A percentile compares a stretch with the other conserved stretches of the same genome.
These are phyloP conservation scores for Fusarium penzigii DNA, from an alignment of 2,329 filamentous ascomycete genomes.

Conservation along the genomic window DNA sequence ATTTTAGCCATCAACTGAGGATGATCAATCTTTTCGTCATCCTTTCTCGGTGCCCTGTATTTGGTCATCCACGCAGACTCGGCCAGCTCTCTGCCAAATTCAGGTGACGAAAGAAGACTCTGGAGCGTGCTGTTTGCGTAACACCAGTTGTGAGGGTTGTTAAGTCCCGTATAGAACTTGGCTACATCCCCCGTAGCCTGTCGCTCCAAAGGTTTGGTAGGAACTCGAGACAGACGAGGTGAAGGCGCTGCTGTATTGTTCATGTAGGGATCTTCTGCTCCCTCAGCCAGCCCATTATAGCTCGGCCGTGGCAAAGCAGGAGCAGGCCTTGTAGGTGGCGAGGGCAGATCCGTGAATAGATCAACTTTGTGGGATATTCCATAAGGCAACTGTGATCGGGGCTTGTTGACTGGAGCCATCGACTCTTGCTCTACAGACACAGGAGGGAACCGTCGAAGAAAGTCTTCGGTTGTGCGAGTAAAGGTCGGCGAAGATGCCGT, in stretches of 20 bases:
- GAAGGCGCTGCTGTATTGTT: constrained; percentile 42
- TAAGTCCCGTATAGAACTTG: constrained; percentile 59
- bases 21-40: constrained; percentile 52
- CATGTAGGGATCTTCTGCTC: constrained; percentile 39
- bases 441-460: constrained; percentile 78
- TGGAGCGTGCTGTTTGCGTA: constrained; percentile 94
- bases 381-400: constrained; percentile 28
- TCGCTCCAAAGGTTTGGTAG: constrained; percentile 40
- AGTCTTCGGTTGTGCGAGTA: constrained; percentile 77
- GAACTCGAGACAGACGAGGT: constrained; percentile 39
- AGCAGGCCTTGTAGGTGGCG: constrained; percentile 65
- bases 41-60: constrained; percentile 69
- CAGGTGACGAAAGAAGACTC: constrained; percentile 71
- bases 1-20: constrained; percentile 63
- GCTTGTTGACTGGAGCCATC: constrained; percentile 49
- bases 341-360: constrained; percentile 50
- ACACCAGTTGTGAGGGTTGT: constrained; percentile 81
- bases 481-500: constrained; percentile 53
- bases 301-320: constrained; percentile 69
- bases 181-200: constrained; percentile 46
- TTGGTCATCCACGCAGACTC: constrained; percentile 58
- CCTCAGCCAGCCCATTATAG: constrained; percentile 71
- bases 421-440: constrained; percentile 62
- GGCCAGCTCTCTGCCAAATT: constrained; percentile 67
- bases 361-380: constrained; percentile 37